Evolutionary conservation across 176 grass and related monocot species (phyloP).

Genomic region (Poa annua): DNA sequence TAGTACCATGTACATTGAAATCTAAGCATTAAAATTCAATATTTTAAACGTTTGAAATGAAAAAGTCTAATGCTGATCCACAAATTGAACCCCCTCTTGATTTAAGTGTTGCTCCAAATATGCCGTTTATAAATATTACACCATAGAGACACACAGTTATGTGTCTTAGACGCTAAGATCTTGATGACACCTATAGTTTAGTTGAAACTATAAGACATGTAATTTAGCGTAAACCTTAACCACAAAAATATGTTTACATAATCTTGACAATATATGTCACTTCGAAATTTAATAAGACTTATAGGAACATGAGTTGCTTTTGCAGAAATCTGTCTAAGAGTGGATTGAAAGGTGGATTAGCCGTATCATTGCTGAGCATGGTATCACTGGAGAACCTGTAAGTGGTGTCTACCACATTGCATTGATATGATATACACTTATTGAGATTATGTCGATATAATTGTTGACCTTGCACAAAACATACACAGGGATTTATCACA

Average conservation of each 20-base stretch:
- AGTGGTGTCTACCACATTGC: neutral
- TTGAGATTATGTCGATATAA: neutral
- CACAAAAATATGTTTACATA: neutral
- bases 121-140: neutral
- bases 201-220: neutral
- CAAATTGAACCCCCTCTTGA: neutral
- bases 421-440: neutral
- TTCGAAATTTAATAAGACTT: neutral
- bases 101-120: neutral
- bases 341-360: neutral
- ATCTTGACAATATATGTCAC: neutral
- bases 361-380: neutral
- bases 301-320: neutral
- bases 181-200: neutral
- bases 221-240: neutral
- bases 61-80: neutral
- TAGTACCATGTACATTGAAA: neutral
- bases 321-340: neutral
- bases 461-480: neutral
- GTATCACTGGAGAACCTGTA: conserved; percentile 17
- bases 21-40: neutral
- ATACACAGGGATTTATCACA: conserved; percentile 50
- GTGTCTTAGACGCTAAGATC: neutral
- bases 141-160: neutral
- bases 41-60: neutral